Base-by-base conservation (phyloP, 768 basidiomycete species). In the Hypholoma sublateritium region DNA sequence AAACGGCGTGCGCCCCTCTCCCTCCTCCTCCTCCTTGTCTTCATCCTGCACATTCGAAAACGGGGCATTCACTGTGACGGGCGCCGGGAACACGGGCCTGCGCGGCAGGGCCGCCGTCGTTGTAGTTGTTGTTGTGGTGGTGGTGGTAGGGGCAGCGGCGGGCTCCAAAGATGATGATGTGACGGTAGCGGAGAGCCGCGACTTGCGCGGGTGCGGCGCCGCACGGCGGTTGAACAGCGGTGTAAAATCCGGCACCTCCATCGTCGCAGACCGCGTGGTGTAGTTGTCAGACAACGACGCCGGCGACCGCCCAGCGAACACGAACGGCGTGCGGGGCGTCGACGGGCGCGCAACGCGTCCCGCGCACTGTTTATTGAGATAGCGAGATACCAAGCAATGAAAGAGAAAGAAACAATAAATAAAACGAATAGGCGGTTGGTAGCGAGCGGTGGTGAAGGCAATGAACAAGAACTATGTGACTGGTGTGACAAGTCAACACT, bases 291-390 rank as follows among this genome's bases (percentile, higher is more conserved):
- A 14, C 41, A 70, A 53, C 13, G 37, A 61, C 44, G 46, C 62
- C 19, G 39, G 61, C 21, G 54, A 44, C 61, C 12, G 4, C 53
- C 53, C 14, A 66, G 35, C 4, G 58, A 52, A 43, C 41, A 50
- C 24, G n/a, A 21, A 22, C 2, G 58, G 39, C 35, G 43, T 53
- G n/a, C 62, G 64, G 53, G 71, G 74, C 1, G 81, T 82, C 0
- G 80, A 82, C 1, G 86, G 82, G 0, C 82, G 80, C 1, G 86
- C 86, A 43, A 81, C 74, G 21, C 78, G 74, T 5, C 86, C 85
- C 1, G 74, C 66, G 7, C 80, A 77, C 60, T 88, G 87, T 57
- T 86, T 87, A 44, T 76, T 79, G n/a, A n/a, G n/a, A n/a, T n/a
- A n/a, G n/a, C n/a, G n/a, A n/a, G n/a, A n/a, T n/a, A n/a, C n/a